A percentile compares a stretch with the other conserved stretches of the same genome.
These are phyloP conservation scores for Maudiozyma saulgeensis DNA, from an alignment of 805 yeast species.

Conservation along the genomic window DNA sequence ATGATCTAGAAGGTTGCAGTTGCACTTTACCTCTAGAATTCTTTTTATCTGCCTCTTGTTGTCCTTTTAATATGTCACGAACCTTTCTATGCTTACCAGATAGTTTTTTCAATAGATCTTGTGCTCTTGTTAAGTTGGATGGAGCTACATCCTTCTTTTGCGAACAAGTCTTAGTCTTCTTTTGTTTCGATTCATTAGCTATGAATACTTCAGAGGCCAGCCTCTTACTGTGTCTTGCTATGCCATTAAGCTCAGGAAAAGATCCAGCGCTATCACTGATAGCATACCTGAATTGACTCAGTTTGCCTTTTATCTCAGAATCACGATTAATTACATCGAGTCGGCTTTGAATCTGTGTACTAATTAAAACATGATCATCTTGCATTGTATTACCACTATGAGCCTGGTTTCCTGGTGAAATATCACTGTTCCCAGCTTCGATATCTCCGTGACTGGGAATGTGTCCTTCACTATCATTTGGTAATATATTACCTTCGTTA, in stretches of 20 bases:
- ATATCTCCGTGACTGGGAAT: too few relatives aligned
- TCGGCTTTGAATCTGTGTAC: constrained; percentile 27
- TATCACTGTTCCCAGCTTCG: not conserved
- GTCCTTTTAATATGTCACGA: constrained; percentile 15
- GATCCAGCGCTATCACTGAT: constrained; percentile 3
- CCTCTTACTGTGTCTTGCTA: not conserved
- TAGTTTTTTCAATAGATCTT: constrained; percentile 15
- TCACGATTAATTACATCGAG: constrained; percentile 22
- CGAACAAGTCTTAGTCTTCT: not conserved
- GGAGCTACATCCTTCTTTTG: not conserved
- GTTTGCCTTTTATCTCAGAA: constrained; percentile 7
- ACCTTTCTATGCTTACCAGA: constrained; percentile 27
- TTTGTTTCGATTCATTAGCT: not conserved
- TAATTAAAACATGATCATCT: constrained; percentile 13
- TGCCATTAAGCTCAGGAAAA: not conserved
- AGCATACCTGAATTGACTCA: constrained; percentile 11
- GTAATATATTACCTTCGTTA: too few relatives aligned
- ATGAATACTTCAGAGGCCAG: not conserved
- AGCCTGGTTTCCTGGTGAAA: not conserved
- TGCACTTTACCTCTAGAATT: not conserved
- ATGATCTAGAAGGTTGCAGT: not conserved
- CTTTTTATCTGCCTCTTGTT: constrained; percentile 1
- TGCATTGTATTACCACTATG: not conserved
- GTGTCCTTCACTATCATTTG: not conserved
- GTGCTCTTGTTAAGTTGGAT: constrained; percentile 7